These are phyloP conservation scores for Diaporthe sp. DNA, from an alignment of 2,329 filamentous ascomycete species.

Conservation along the genomic window DNA sequence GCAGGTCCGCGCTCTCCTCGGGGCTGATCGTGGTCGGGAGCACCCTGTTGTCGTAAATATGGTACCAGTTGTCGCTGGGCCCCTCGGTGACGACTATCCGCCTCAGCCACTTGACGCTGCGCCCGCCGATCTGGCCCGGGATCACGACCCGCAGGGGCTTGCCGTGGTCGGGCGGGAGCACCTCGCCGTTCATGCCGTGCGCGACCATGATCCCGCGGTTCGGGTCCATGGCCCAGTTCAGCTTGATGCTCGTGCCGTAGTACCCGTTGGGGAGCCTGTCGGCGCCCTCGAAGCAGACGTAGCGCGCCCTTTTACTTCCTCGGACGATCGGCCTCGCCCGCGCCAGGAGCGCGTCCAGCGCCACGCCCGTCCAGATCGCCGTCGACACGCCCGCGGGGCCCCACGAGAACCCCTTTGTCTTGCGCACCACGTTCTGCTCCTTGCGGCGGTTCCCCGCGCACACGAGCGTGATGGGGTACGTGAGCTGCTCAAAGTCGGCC, in stretches of 20 bases:
- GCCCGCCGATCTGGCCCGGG: conserved; percentile 90
- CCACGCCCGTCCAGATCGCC: conserved; percentile 87
- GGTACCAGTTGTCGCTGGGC: conserved; percentile 94
- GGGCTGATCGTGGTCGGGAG: conserved; percentile 89
- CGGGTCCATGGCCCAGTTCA: conserved; percentile 89
- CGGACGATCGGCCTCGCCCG: conserved; percentile 60
- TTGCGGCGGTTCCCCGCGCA: conserved; percentile 94
- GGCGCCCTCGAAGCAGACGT: conserved; percentile 92
- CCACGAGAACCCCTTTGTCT: conserved; percentile 96
- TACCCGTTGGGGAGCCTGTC: conserved; percentile 90
- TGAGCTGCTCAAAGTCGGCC: conserved; percentile 82
- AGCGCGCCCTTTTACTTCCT: too few species aligned
- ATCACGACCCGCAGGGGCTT: conserved; percentile 87
- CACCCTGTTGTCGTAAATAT: conserved; percentile 93
- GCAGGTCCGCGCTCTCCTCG: conserved; percentile 81
- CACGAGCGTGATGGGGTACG: conserved; percentile 88
- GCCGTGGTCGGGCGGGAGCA: conserved; percentile 86
- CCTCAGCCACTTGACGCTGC: conserved; percentile 95
- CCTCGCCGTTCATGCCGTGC: conserved; percentile 91
- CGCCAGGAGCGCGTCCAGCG: conserved; percentile 79
- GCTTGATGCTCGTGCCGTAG: conserved; percentile 89
- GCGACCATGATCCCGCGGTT: conserved; percentile 89
- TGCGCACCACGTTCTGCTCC: conserved; percentile 91
- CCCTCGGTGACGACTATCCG: conserved; percentile 81
- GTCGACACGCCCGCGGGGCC: conserved; percentile 89